phyloP scores from a whole-genome alignment of 495 filamentous ascomycete species.

The Penicillium crystallinum region DNA sequence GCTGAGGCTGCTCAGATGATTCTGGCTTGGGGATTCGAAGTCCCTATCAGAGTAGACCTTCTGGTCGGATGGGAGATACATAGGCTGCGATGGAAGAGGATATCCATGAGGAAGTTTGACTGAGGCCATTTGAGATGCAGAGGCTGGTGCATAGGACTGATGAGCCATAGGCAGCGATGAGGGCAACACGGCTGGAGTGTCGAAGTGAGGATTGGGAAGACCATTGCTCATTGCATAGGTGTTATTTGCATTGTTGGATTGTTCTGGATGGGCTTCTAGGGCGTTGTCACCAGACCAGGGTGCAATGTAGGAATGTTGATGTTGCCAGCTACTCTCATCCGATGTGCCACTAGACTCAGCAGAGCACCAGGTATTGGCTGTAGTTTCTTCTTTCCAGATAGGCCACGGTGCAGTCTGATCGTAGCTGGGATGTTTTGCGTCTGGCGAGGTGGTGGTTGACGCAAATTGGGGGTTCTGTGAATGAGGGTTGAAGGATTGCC shows the following conservation, averaged over 20 bases:
- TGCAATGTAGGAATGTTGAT: neutral
- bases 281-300: neutral
- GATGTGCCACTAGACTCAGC: neutral
- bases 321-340: neutral
- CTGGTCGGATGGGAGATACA: neutral
- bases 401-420: neutral
- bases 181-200: neutral
- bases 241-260: neutral
- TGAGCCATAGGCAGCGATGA: neutral
- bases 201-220: neutral
- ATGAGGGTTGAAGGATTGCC: neutral
- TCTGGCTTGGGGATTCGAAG: neutral
- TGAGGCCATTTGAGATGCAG: neutral
- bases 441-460: neutral
- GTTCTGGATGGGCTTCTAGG: neutral
- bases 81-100: neutral
- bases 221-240: neutral
- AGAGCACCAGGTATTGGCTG: neutral
- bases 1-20: neutral
- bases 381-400: neutral
- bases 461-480: neutral
- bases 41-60: neutral
- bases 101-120: neutral
- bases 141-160: neutral
- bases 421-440: neutral